Evolutionary conservation across 2,329 filamentous ascomycete genomes (phyloP).

Genomic region (Penicillium sp.): DNA sequence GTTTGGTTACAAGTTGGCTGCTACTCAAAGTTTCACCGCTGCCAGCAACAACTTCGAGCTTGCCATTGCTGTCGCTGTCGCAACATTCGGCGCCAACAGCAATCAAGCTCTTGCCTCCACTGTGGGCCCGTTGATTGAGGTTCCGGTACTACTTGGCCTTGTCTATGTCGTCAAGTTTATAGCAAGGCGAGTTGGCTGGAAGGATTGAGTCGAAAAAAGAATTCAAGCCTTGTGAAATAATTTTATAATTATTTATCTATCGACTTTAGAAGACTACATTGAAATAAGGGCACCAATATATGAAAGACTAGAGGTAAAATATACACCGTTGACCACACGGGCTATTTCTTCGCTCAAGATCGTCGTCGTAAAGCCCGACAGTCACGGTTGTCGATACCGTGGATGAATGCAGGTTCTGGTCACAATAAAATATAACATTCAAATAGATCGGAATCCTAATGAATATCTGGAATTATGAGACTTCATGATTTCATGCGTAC

Average conservation of each 20-base stretch:
- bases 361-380: background rate
- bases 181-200: constrained; percentile 31
- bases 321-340: background rate
- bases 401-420: background rate
- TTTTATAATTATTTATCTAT: constrained; percentile 4
- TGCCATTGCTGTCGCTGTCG: too few species aligned
- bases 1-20: too few species aligned
- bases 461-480: constrained; percentile 1
- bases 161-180: constrained; percentile 70
- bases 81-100: too few species aligned
- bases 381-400: background rate
- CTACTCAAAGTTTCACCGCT: too few species aligned
- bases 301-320: constrained; percentile 3
- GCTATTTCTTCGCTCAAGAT: constrained; percentile 2
- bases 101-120: too few species aligned
- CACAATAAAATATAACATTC: background rate
- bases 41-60: too few species aligned
- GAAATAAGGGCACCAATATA: background rate
- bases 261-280: background rate
- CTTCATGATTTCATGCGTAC: too few species aligned
- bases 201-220: too few species aligned
- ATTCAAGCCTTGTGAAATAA: constrained; percentile 3
- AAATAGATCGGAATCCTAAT: background rate
- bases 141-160: too few species aligned
- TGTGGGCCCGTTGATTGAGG: too few species aligned